Evolutionary conservation across 768 basidiomycete species (phyloP), one percentile per base, ranked within the genome.

Genomic region (Podaxis sp.): DNA sequence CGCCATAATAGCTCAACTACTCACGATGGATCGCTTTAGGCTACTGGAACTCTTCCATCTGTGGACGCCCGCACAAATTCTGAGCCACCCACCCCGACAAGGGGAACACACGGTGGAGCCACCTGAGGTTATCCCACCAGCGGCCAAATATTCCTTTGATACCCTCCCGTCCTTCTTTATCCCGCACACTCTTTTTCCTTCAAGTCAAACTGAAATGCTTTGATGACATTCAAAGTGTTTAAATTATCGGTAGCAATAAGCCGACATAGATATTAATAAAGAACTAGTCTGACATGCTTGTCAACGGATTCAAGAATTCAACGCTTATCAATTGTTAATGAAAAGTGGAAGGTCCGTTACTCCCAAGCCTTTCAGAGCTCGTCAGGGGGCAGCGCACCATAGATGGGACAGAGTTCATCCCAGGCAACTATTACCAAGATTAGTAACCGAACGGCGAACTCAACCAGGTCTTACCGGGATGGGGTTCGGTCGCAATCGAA

Each of bases 331-430:
- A 12, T 12, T 11, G 28, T 9, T 9, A 46, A 46, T 19, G 19
- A 46, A 51, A 19, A 28, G 12, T 26, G 13, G 22, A 19, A 4
- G 9, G 12, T 51, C 19, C 12, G 22, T 24, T 51, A 28, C 15
- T 13, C 3, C 12, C 12, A 24, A 15, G 22, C 26, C 22, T 17
- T 24, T 52, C 9, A 59, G 12, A 59, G 38, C 36, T 59, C 58
- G 17, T 59, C 58, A 6, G 51, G 9, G 12, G 63, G 63, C 24
- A 61, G 46, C 8, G 48, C 48, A 40, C 70, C 57, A 53, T 68
- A 73, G 2, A 59, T 65, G 4, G 70, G 69, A 51, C 73, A 74
- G 4, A 74, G 65, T 12, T 70, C 44, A 33, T 67, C 19, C 73
- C 74, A 74, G 17, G 68, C 52, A 52, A 57, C 72, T 74, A 48